Evolutionary conservation across 306 rosid species (phyloP), one percentile per base, ranked within the genome.

Genomic region (Casuarina equisetifolia): DNA sequence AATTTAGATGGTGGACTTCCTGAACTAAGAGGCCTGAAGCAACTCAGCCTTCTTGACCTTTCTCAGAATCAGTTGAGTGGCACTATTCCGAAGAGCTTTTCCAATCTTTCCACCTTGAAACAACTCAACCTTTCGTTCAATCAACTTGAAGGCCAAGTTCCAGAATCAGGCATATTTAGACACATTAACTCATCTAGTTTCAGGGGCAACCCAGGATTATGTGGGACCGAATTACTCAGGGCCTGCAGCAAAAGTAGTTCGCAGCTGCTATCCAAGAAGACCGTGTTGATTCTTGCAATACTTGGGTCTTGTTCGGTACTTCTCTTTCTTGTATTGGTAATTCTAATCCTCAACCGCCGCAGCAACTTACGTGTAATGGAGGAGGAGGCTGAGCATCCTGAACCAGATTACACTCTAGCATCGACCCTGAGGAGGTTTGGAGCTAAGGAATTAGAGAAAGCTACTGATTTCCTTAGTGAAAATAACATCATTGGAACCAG

Each of bases 121-220:
- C 86, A 83, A 83, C 83, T 90, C 54, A 88, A 93, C 83, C 85
- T 93, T 76, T 91, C 96, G 80, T 91, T 88, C 86, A 91, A 93
- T 84, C 92, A 84, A 82, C 92, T 91, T 55, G 85, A 89, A 77
- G 98, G 98, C 74, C 87, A 51, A 38, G 91, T 89, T 38, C 97
- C 95, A 20, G 82, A 74, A 16, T 61, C 87, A 1, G 96, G 93
- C 84, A 81, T 91, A 74, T 93, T 91, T 84, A 67, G 71, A 69
- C 84, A 58, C 64, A 81, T 86, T 49, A 87, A 82, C 70, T 80
- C 80, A 49, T 86, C 97, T 57, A 82, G 78, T 77, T 82, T 93
- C 78, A 78, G 69, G 59, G 98, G 97, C 75, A 91, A 93, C 74
- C 89, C 84, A 39, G 87, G 75, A 68, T 92, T 93, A 45, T 93